These are phyloP conservation scores for Ceratobasidium sp. DNA, from an alignment of 1,284 basidiomycete species.

Conservation along the genomic window DNA sequence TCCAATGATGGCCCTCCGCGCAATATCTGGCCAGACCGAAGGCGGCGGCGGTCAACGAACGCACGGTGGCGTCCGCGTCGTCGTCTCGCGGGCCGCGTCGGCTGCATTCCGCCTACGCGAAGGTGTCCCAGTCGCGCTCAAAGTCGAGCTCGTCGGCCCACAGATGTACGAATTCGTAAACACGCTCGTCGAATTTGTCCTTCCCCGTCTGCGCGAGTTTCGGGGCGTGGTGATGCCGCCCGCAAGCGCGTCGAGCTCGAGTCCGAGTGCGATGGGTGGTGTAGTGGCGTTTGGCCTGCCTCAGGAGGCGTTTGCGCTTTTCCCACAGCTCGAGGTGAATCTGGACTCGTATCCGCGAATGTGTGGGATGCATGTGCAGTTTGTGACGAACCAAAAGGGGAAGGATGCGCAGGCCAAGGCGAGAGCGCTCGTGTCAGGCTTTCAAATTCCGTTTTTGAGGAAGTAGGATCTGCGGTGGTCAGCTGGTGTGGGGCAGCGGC, in stretches of 20 bases:
- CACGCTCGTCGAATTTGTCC: constrained; percentile 90
- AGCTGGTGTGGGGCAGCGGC: background rate
- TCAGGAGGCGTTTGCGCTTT: constrained; percentile 86
- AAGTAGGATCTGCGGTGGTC: constrained; percentile 49
- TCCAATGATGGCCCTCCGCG: constrained; percentile 87
- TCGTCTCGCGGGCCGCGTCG: constrained; percentile 53
- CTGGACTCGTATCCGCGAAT: constrained; percentile 84
- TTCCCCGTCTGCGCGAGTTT: constrained; percentile 93
- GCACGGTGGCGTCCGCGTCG: constrained; percentile 81
- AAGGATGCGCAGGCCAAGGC: constrained; percentile 87
- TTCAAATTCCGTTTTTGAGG: constrained; percentile 83
- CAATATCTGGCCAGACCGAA: constrained; percentile 85
- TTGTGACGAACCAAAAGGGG: constrained; percentile 86
- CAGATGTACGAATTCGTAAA: constrained; percentile 95
- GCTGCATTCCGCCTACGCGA: constrained; percentile 85
- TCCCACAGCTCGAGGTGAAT: constrained; percentile 91
- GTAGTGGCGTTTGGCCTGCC: constrained; percentile 91
- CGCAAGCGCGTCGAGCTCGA: constrained; percentile 67
- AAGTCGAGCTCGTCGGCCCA: constrained; percentile 89
- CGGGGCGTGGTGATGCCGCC: constrained; percentile 80
- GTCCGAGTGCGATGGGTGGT: constrained; percentile 82
- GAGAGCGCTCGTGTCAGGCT: constrained; percentile 84
- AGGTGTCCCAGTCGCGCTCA: constrained; percentile 85
- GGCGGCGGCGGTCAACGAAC: constrained; percentile 74
- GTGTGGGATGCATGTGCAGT: constrained; percentile 92